Percentiles rank a stretch among this genome's conserved stretches.
phyloP scores from a whole-genome alignment of 805 yeast genomes.

The Wickerhamiella sorbophila region DNA sequence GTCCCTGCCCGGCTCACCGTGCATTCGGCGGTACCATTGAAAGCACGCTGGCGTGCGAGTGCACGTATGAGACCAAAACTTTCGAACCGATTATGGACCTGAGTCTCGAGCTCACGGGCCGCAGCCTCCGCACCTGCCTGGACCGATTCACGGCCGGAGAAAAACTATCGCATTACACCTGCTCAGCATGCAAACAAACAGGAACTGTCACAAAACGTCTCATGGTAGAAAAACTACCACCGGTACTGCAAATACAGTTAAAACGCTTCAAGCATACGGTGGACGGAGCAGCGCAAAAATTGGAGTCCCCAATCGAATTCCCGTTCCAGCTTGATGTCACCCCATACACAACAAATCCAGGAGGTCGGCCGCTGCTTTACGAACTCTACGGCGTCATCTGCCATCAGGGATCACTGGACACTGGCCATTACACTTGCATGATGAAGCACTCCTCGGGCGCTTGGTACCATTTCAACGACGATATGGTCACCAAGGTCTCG shows the following conservation, averaged over 20 bases:
- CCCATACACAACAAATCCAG: conserved; percentile 31
- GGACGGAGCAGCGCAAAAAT: conserved; percentile 38
- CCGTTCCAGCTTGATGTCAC: conserved; percentile 64
- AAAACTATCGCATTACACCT: conserved; percentile 59
- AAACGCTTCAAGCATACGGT: conserved; percentile 51
- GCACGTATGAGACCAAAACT: conserved; percentile 45
- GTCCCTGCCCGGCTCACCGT: conserved; percentile 70
- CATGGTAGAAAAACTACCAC: conserved; percentile 53
- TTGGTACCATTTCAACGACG: conserved; percentile 91
- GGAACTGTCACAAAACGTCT: conserved; percentile 63
- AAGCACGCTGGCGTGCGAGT: conserved; percentile 60
- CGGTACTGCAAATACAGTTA: conserved; percentile 69
- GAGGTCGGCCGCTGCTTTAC: conserved; percentile 33
- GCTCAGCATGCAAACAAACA: conserved; percentile 47
- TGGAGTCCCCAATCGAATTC: conserved; percentile 58
- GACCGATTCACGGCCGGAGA: conserved; percentile 67
- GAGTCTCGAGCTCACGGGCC: conserved; percentile 44
- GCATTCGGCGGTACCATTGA: conserved; percentile 74
- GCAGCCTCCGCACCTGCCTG: conserved; percentile 47
- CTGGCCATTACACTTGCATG: conserved; percentile 85
- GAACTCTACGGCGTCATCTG: conserved; percentile 79
- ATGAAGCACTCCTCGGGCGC: conserved; percentile 33
- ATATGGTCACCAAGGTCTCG: conserved; percentile 53
- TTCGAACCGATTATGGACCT: conserved; percentile 84
- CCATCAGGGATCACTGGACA: conserved; percentile 85